Percentiles rank a stretch among this genome's conserved stretches.
phyloP scores from a whole-genome alignment of 192 early-diverging fungal species.

The Podila minutissima region DNA sequence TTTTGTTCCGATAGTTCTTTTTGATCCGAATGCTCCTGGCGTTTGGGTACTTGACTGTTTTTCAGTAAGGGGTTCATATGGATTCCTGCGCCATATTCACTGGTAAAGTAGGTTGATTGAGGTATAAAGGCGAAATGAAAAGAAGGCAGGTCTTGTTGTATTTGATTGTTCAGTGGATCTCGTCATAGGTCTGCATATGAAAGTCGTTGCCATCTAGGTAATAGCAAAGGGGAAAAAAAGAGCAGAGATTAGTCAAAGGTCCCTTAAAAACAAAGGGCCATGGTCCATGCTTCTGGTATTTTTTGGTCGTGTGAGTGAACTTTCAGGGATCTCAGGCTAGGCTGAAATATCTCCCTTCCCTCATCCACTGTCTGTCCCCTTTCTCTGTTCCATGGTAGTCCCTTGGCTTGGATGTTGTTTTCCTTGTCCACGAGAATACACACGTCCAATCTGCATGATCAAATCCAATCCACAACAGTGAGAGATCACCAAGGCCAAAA shows the following conservation, averaged over 20 bases:
- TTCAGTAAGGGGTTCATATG: too few relatives aligned
- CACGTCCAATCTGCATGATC: background rate
- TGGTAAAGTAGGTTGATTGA: background rate
- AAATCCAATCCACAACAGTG: background rate
- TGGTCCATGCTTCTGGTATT: too few relatives aligned
- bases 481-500: background rate
- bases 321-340: too few relatives aligned
- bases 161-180: constrained; percentile 6
- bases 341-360: background rate
- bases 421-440: background rate
- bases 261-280: background rate
- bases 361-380: background rate
- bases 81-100: too few relatives aligned
- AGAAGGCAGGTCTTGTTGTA: background rate
- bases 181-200: constrained; percentile 27
- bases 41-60: too few relatives aligned
- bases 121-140: constrained; percentile 10
- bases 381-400: background rate
- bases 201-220: constrained; percentile 17
- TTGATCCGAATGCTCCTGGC: too few relatives aligned
- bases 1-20: too few relatives aligned
- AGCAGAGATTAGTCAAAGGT: background rate
- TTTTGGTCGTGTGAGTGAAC: too few relatives aligned
- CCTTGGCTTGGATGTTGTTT: background rate
- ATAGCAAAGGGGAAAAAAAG: constrained; percentile 3